Base-by-base conservation (phyloP, 352 stramenopile genomes). In the Phytophthora niederhauseri region DNA sequence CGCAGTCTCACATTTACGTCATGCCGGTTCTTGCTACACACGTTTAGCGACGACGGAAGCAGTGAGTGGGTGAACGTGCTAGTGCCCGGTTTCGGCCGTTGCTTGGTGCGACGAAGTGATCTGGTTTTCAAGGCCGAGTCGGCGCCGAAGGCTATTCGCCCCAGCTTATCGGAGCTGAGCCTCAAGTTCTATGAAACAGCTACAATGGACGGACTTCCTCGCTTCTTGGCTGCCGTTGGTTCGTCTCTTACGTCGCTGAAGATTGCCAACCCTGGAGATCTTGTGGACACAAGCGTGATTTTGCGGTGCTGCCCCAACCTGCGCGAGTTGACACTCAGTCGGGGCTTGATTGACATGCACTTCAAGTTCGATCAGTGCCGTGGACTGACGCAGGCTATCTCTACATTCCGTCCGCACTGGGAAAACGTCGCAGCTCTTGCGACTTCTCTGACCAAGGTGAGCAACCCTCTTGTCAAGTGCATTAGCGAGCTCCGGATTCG, bases 231-330 rank as follows among this genome's bases (percentile, higher is more conserved):
- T 17, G 53, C 28, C 0, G 52, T 65, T 28, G 66, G 66, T 0
- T 53, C 58, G 20, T 65, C 66, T 12, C 55, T 73, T 22, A n/a
- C 36, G n/a, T 49, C 24, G 14, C 45, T 73, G 36, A 58, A 54
- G 2, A 62, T 73, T 30, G 48, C 64, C 38, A 59, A 62, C 30
- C 52, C 38, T 24, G 55, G 54, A 19, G 34, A 60, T 8, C 36
- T 55, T 6, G 41, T 68, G 22, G 65, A 68, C 17, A 31, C 46
- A 19, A 59, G 49, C 34, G 26, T 64, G 36, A 69, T 73, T 57
- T 34, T 64, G 63, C 53, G 50, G 3, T 69, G 53, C 49, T 73
- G 60, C 30, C 66, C 66, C 24, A 73, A 73, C 4, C 12, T 73
- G 17, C 19, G 28, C 6, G 19, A 69, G 38, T 34, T 73, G n/a